Evolutionary conservation across 148 eudicot species (phyloP).

Genomic region (Chenopodium album): DNA sequence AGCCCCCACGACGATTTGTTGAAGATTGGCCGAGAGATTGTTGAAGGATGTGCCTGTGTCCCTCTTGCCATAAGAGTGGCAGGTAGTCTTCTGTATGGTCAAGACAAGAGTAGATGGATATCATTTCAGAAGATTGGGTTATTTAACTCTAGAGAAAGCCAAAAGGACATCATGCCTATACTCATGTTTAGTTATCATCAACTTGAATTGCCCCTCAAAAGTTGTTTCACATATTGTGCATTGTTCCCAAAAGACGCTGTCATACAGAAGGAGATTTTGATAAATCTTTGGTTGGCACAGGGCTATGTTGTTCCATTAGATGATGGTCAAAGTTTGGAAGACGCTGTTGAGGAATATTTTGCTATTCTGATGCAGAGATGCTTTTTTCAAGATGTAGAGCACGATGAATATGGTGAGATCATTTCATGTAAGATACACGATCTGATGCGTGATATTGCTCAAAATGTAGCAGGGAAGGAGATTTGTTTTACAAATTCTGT

Average conservation of each 20-base stretch:
- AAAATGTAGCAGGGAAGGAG: background rate
- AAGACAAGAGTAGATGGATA: background rate
- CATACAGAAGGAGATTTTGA: background rate
- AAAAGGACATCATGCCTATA: background rate
- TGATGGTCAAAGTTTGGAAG: background rate
- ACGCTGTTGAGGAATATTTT: background rate
- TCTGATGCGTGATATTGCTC: conserved; percentile 13
- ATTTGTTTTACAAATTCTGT: background rate
- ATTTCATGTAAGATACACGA: conserved; percentile 15
- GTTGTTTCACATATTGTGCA: background rate
- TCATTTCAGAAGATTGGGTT: background rate
- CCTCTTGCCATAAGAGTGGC: background rate
- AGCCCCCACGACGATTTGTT: background rate
- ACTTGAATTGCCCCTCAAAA: background rate
- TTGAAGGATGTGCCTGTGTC: background rate
- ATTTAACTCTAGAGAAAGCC: background rate
- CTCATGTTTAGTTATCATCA: background rate
- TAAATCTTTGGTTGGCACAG: background rate
- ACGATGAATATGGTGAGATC: background rate
- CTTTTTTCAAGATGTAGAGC: conserved; percentile 1
- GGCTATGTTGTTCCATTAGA: background rate
- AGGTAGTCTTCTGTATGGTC: background rate
- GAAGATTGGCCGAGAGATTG: background rate
- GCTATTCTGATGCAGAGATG: background rate
- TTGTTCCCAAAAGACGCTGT: background rate